Evolutionary conservation across 2,329 filamentous ascomycete species (phyloP), one percentile per base, ranked within the genome.

Genomic region (Tolypocladium nubicola): DNA sequence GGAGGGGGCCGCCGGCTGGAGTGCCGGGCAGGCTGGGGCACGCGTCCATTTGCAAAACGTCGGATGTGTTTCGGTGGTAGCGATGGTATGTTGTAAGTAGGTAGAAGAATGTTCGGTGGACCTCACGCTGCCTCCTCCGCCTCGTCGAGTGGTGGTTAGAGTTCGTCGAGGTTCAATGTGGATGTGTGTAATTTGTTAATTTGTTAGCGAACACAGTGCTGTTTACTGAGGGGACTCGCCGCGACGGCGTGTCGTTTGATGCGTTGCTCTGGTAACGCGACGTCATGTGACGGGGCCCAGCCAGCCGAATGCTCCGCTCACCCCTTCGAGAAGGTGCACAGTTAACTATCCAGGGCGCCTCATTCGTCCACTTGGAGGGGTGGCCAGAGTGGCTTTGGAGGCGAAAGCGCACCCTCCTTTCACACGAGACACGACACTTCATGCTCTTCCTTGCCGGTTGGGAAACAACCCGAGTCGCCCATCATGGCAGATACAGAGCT

Each of bases 1-100:
- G 81, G 53, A 88, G 75, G 55, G 86, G 81, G 61, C 77, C 77
- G 60, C 76, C 78, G 43, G 64, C 63, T 33, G 81, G 76, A 60
- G 82, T 81, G 64, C 78, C 78, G 60, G 77, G 73, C 63, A 77
- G 78, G 68, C 79, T 81, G 65, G 73, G 72, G 61, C 66, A 69
- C 58, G 63, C 59, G 61, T 78, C 76, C 76, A 79, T 79, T 52
- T 58, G 59, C 49, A 41, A 54, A 39, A 55, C 14, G 21, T 13
- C 16, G 14, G 3, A 23, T 37, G 26, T 9, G 19, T 33, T 39
- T 35, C 38, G 53, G 37, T 52, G 39, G 35, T 40, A 26, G 3
- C 26, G 19, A 13, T 14, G 38, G 37, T 40, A 62, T 61, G 55
- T 52, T 52, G 39, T 37, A 40, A 49, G 35, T 50, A 16, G 16